These are phyloP conservation scores for Trypanosoma theileri DNA, from an alignment of 208 protist species.

Conservation along the genomic window DNA sequence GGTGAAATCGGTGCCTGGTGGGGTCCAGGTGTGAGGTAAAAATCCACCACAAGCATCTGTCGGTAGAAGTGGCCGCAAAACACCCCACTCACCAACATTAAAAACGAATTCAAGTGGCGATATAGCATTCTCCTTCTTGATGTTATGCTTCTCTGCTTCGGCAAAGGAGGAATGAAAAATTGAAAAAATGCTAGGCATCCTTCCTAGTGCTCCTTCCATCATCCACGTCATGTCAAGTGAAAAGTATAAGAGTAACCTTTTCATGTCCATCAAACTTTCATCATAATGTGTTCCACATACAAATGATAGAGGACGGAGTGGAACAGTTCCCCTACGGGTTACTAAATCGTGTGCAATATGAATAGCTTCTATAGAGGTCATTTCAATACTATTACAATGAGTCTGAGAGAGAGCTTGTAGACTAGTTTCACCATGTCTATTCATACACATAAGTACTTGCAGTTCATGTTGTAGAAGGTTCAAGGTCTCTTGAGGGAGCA, in stretches of 20 bases:
- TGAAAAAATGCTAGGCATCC: conserved; percentile 4
- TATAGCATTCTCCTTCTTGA: not conserved
- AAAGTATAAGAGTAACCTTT: conserved; percentile 15
- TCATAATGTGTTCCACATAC: conserved; percentile 12
- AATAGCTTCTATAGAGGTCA: conserved; percentile 9
- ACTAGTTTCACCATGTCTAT: too few relatives aligned
- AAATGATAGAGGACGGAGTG: conserved; percentile 12
- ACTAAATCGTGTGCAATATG: conserved; percentile 10
- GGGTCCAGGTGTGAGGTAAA: not conserved
- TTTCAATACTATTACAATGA: not conserved
- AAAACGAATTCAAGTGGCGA: not conserved
- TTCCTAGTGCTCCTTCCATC: conserved; percentile 13
- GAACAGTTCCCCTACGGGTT: not conserved
- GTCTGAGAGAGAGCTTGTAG: too few relatives aligned
- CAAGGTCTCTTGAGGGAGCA: not conserved
- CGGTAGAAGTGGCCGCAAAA: conserved; percentile 5
- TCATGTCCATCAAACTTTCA: conserved; percentile 3
- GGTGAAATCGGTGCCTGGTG: conserved; percentile 1
- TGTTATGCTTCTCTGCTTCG: not conserved
- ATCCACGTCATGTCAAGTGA: conserved; percentile 8
- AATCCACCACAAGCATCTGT: not conserved
- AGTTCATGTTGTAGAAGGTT: conserved; percentile 3
- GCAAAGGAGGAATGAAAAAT: not conserved
- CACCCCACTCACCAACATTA: conserved; percentile 10
- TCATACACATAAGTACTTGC: not conserved